A percentile compares a stretch with the other conserved stretches of the same genome.
phyloP scores from a whole-genome alignment of 2,329 filamentous ascomycete species.

The Aspergillus tanneri region DNA sequence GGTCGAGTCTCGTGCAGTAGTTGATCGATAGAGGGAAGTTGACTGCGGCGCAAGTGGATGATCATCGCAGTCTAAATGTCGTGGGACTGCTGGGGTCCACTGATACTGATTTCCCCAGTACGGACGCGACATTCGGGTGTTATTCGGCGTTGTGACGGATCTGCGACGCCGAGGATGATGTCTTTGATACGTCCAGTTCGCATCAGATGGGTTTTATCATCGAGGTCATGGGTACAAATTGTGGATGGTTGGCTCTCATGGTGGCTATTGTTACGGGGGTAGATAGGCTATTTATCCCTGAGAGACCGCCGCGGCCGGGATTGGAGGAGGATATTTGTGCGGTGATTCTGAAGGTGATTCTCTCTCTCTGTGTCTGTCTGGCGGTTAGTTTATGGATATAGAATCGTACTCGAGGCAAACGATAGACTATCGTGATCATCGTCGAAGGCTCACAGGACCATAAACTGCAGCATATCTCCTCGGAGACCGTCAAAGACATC shows the following conservation, averaged over 20 bases:
- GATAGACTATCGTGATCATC: slow-evolving; percentile 96
- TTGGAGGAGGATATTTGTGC: slow-evolving; percentile 86
- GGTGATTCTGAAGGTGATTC: slow-evolving; percentile 66
- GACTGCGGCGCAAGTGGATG: slow-evolving; percentile 65
- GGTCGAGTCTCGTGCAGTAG: slow-evolving; percentile 82
- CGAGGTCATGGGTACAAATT: slow-evolving; percentile 97
- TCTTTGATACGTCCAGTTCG: slow-evolving; percentile 85
- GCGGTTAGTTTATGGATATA: not conserved
- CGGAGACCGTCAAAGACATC: slow-evolving; percentile 78
- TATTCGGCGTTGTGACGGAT: slow-evolving; percentile 91
- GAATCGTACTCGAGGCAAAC: slow-evolving; percentile 67
- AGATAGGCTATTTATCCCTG: slow-evolving; percentile 94
- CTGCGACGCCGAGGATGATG: slow-evolving; percentile 92
- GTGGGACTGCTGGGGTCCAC: slow-evolving; percentile 94
- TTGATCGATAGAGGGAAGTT: slow-evolving; percentile 73
- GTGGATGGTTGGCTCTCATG: slow-evolving; percentile 95
- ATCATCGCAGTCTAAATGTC: slow-evolving; percentile 86
- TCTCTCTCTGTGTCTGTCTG: not conserved
- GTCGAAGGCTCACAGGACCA: slow-evolving; percentile 89
- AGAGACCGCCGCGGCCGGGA: slow-evolving; percentile 80
- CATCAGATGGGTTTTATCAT: slow-evolving; percentile 96
- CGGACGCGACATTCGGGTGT: slow-evolving; percentile 93
- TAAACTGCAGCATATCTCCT: slow-evolving; percentile 76
- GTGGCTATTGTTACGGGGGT: slow-evolving; percentile 90
- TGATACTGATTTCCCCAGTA: slow-evolving; percentile 95